Evolutionary conservation across 192 early-diverging fungal genomes (phyloP).

Genomic region (Podila epigama): DNA sequence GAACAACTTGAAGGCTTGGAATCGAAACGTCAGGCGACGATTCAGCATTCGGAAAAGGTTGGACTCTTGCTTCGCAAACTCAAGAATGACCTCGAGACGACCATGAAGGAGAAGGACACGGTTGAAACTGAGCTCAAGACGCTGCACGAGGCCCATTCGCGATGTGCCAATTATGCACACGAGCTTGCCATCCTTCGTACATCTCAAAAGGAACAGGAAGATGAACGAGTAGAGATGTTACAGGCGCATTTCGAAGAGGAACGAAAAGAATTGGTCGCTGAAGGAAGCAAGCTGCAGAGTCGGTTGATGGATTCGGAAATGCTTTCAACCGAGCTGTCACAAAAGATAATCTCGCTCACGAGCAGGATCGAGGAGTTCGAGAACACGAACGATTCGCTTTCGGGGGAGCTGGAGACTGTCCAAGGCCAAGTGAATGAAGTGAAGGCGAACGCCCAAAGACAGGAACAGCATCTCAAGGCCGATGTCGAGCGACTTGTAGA

Average conservation of each 20-base stretch:
- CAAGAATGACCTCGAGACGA: constrained; percentile 33
- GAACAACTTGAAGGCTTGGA: constrained; percentile 23
- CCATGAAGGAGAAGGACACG: constrained; percentile 33
- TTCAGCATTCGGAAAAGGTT: constrained; percentile 35
- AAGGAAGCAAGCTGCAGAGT: constrained; percentile 10
- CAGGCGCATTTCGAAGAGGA: constrained; percentile 37
- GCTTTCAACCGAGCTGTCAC: constrained; percentile 32
- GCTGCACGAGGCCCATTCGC: constrained; percentile 27
- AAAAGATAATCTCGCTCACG: constrained; percentile 40
- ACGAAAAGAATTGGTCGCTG: constrained; percentile 13
- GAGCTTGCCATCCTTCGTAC: neutral
- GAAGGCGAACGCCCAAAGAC: constrained; percentile 2
- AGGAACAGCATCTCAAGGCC: constrained; percentile 29
- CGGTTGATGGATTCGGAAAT: constrained; percentile 36
- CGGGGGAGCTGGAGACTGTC: constrained; percentile 26
- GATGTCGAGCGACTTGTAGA: constrained; percentile 36
- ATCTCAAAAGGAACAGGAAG: constrained; percentile 20
- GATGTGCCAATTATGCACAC: constrained; percentile 7
- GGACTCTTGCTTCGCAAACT: constrained; percentile 27
- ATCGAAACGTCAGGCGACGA: constrained; percentile 23
- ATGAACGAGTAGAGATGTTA: constrained; percentile 26
- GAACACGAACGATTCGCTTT: constrained; percentile 19
- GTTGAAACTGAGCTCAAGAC: constrained; percentile 13
- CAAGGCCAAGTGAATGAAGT: constrained; percentile 10
- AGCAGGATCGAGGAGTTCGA: constrained; percentile 28